Base-by-base conservation (phyloP, 225 moss, liverwort and hornwort genomes). In the Sphagnum contortum region DNA sequence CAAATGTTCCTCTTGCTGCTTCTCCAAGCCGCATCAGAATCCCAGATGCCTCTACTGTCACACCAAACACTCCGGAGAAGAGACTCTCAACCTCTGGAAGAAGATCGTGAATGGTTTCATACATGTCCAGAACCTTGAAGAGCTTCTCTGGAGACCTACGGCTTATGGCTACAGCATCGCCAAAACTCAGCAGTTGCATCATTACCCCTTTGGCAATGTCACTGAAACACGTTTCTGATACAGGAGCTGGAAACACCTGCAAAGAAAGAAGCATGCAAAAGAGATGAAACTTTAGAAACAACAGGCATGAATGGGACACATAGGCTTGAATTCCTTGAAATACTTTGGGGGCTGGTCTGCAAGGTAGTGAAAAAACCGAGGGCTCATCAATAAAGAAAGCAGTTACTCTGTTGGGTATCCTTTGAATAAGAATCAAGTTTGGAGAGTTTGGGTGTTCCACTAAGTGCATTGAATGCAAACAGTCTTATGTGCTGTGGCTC, bases 11-110 rank as follows among this genome's bases (percentile, higher is more conserved):
- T 57, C 88, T 69, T 1, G 92, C 92, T 44, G 90, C 90, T 74
- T 96, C 96, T 57, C 96, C 96, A 61, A 96, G 71, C 52, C 92
- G 90, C 88, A 90, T 92, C 44, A 96, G 73, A 72, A 90, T 92
- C 60, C 86, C 92, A 48, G 88, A 84, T 2, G 90, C 88, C 59
- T 96, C 92, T 8, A 96, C 83, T 48, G 83, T 85, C 10, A 81
- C 71, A 58, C 92, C 92, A 63, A 82, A 83, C 64, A 79, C 64
- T 57, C 96, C 96, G 55, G 77, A 75, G 71, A 96, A 96, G 5
- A 83, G 80, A 47, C 69, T 75, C 69, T 92, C 96, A 62, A 96
- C 77, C 62, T 90, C 90, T 14, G 90, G 90, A 66, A 90, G 83
- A 53, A 96, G 79, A 74, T 96, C 96, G 64, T 90, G 87, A 63